Conservation (phyloP, 306 rosid genomes). For the Cucurbita pepo region DNA sequence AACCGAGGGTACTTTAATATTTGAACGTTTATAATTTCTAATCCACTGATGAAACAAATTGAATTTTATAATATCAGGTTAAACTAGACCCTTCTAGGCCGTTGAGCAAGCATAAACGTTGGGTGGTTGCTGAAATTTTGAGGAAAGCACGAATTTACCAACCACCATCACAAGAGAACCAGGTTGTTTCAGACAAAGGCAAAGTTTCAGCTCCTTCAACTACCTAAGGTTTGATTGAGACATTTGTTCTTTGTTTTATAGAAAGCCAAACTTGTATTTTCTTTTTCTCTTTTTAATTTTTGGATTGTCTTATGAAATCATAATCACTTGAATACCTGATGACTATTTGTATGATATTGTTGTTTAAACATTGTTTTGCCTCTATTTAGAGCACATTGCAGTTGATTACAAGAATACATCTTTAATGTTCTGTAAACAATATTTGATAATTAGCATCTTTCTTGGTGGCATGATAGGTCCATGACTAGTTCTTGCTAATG, state of each 20-base stretch:
- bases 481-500: neutral
- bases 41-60: neutral
- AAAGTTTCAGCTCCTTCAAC: neutral
- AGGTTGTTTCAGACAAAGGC: neutral
- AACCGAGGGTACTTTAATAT: neutral
- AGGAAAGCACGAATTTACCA: conserved; percentile 68
- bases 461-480: neutral
- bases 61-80: conserved; percentile 28
- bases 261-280: neutral
- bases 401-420: neutral
- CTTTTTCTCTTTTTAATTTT: neutral
- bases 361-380: neutral
- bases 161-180: conserved; percentile 26
- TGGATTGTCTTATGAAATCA: neutral
- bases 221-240: neutral
- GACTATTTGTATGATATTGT: neutral
- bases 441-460: neutral
- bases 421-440: neutral
- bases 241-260: neutral
- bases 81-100: conserved; percentile 66
- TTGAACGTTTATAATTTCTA: neutral
- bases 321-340: neutral
- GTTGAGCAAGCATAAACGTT: conserved; percentile 66
- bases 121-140: conserved; percentile 79
- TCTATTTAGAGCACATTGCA: neutral